Percentiles rank a stretch among this genome's conserved stretches.
Evolutionary conservation across 106 monocot species (phyloP).

Genomic region (Platanthera guangdongensis): DNA sequence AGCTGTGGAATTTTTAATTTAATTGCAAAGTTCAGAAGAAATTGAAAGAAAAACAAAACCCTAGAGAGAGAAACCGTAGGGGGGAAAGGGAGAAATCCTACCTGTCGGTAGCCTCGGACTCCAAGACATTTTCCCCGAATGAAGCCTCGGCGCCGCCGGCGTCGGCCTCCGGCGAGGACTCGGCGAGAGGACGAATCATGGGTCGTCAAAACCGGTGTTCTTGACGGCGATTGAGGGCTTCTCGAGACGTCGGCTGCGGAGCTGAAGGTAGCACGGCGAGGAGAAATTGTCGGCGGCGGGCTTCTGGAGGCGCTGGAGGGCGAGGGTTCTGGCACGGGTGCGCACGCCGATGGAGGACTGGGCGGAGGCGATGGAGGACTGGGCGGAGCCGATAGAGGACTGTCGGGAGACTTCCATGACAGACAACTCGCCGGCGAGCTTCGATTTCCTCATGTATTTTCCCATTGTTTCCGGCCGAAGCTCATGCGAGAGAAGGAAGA

Average conservation of each 20-base stretch:
- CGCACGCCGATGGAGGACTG: conserved; percentile 68
- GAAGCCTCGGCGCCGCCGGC: conserved; percentile 19
- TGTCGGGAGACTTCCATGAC: conserved; percentile 58
- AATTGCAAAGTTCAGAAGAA: background rate
- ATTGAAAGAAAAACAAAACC: background rate
- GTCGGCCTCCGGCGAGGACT: background rate
- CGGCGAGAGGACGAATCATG: background rate
- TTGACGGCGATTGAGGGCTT: conserved; percentile 4
- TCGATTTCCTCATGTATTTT: conserved; percentile 77
- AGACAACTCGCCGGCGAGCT: conserved; percentile 56
- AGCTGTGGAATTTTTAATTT: background rate
- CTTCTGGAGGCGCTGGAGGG: conserved; percentile 44
- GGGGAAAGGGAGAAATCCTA: conserved; percentile 17
- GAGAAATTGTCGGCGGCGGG: background rate
- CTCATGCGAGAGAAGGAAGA: background rate
- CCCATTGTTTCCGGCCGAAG: conserved; percentile 39
- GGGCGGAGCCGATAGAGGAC: conserved; percentile 52
- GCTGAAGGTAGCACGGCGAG: conserved; percentile 29
- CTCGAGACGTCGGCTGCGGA: conserved; percentile 41
- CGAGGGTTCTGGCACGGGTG: conserved; percentile 73
- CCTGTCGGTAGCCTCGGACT: conserved; percentile 21
- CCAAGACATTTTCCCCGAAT: conserved; percentile 46
- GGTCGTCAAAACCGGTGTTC: no score
- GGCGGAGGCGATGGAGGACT: conserved; percentile 22
- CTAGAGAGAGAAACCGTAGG: background rate